Percentiles rank a stretch among this genome's conserved stretches.
phyloP scores from a whole-genome alignment of 257 asterid genomes.

The Lavandula angustifolia region DNA sequence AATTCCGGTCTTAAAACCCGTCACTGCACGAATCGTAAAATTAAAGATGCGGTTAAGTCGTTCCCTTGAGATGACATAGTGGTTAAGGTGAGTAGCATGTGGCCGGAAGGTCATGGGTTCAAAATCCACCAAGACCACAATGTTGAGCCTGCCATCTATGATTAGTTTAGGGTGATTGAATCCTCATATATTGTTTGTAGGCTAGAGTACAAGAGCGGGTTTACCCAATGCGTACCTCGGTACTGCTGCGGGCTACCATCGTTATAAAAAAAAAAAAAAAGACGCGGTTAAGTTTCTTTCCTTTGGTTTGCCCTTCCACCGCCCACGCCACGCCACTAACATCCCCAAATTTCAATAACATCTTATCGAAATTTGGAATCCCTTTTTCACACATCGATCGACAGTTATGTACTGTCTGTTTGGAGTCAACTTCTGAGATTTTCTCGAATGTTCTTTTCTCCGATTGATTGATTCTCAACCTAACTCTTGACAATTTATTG shows the following conservation, averaged over 20 bases:
- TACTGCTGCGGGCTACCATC: no score
- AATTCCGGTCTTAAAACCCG: not conserved
- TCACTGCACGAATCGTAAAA: constrained; percentile 35
- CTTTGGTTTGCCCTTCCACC: constrained; percentile 26
- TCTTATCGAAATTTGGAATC: constrained; percentile 4
- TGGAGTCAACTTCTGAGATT: not conserved
- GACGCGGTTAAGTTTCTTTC: not conserved
- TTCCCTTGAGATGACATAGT: no score
- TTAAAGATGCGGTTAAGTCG: constrained; percentile 8
- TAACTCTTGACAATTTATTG: not conserved
- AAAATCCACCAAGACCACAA: no score
- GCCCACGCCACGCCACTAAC: constrained; percentile 26
- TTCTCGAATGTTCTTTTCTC: not conserved
- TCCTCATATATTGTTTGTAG: no score
- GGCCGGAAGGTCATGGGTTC: no score
- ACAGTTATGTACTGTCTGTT: constrained; percentile 13
- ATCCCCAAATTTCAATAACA: constrained; percentile 21
- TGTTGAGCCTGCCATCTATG: no score
- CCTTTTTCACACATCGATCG: constrained; percentile 5
- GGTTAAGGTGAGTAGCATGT: no score
- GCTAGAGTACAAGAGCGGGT: no score
- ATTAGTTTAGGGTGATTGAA: no score
- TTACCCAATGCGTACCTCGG: no score
- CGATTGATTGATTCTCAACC: not conserved
- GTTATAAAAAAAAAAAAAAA: no score